Conservation (phyloP, 2,329 filamentous ascomycete genomes). For the Stagonosporopsis rhizophila region DNA sequence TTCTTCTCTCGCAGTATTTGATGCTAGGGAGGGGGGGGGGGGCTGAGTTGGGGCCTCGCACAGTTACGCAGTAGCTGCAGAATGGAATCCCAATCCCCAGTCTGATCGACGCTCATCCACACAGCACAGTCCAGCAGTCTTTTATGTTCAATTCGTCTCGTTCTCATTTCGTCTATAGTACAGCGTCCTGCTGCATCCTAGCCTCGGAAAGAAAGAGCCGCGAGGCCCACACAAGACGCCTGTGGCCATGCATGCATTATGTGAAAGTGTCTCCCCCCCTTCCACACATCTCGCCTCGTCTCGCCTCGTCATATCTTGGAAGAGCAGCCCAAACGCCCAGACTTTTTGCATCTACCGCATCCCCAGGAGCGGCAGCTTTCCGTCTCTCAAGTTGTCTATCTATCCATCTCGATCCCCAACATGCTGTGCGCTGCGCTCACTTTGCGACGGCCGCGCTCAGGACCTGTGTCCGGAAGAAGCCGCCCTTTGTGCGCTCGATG, state of each 20-base stretch:
- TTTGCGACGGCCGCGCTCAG: slow-evolving; percentile 68
- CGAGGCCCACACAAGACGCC: slow-evolving; percentile 11
- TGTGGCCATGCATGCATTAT: slow-evolving; percentile 10
- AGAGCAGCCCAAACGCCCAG: slow-evolving; percentile 4
- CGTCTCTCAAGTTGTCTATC: not conserved
- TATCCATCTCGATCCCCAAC: not conserved
- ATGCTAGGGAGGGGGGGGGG: no score
- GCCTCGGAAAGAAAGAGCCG: slow-evolving; percentile 3
- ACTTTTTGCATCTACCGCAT: slow-evolving; percentile 2
- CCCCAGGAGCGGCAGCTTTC: not conserved
- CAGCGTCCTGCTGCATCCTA: slow-evolving; percentile 7
- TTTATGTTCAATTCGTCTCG: slow-evolving; percentile 10
- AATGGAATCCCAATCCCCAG: no score
- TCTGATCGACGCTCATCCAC: no score
- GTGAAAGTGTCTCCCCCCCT: not conserved
- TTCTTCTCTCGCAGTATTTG: not conserved
- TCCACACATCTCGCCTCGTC: not conserved
- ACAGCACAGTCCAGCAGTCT: not conserved
- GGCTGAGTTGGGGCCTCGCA: not conserved
- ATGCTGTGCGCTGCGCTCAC: slow-evolving; percentile 34
- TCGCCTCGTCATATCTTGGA: slow-evolving; percentile 7
- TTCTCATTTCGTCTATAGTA: slow-evolving; percentile 9
- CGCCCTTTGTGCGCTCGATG: slow-evolving; percentile 98
- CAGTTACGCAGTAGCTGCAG: no score
- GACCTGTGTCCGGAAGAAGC: slow-evolving; percentile 98